Evolutionary conservation across 2,329 filamentous ascomycete species (phyloP).

Genomic region (Fragosphaeria purpurea): DNA sequence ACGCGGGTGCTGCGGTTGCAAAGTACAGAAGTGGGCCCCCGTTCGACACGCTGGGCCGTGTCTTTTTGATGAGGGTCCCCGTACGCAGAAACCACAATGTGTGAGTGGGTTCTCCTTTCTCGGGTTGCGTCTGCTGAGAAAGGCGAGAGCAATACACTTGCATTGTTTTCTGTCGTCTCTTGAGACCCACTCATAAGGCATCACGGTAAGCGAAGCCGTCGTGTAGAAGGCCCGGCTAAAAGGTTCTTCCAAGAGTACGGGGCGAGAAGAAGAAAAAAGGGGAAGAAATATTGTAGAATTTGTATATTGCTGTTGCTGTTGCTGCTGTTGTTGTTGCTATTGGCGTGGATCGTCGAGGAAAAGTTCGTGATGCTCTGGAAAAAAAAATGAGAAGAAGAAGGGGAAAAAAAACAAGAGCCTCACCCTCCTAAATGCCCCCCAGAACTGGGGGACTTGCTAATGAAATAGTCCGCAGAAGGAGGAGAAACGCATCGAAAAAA

Average conservation of each 20-base stretch:
- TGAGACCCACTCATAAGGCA: constrained; percentile 3
- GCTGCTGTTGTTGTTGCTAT: too few relatives aligned
- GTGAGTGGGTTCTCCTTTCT: too few relatives aligned
- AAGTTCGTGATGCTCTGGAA: neutral
- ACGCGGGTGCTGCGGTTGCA: constrained; percentile 3
- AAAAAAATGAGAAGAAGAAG: neutral
- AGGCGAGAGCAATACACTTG: neutral
- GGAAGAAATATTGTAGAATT: neutral
- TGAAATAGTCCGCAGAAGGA: constrained; percentile 1
- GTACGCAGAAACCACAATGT: too few relatives aligned
- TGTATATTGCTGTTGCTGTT: too few relatives aligned
- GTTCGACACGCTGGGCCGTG: constrained; percentile 2
- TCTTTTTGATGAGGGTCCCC: neutral
- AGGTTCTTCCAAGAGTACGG: neutral
- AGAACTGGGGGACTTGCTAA: neutral
- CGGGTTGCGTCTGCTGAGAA: neutral
- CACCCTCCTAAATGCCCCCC: neutral
- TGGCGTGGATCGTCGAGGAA: too few relatives aligned
- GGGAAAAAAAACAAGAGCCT: neutral
- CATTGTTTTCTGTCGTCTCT: neutral
- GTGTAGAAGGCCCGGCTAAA: neutral
- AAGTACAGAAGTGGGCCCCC: constrained; percentile 3
- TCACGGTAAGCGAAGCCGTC: constrained; percentile 6
- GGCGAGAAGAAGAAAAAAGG: neutral
- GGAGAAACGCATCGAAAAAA: neutral